Percentiles rank a stretch among this genome's conserved stretches.
These are phyloP conservation scores for Aspergillus nanangensis DNA, from an alignment of 495 filamentous ascomycete species.

Conservation along the genomic window DNA sequence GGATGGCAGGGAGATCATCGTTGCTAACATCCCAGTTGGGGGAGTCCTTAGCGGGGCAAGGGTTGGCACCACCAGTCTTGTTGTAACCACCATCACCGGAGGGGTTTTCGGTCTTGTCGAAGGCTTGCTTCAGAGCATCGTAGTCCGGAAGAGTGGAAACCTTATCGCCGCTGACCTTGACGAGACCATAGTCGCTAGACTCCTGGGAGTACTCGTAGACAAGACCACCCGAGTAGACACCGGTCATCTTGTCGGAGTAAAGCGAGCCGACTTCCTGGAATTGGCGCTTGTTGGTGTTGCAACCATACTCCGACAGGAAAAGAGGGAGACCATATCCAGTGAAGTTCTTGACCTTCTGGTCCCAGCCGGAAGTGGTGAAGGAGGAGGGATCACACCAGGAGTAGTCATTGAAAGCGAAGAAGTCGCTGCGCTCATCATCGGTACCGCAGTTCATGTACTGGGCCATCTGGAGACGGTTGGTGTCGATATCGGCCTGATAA, in stretches of 20 bases:
- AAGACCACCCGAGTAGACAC: conserved; percentile 91
- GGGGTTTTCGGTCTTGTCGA: conserved; percentile 59
- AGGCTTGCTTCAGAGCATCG: conserved; percentile 58
- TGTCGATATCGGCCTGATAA: conserved; percentile 61
- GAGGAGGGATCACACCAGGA: conserved; percentile 90
- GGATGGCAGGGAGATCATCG: conserved; percentile 70
- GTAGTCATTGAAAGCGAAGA: conserved; percentile 98
- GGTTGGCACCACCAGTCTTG: conserved; percentile 53
- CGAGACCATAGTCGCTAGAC: conserved; percentile 71
- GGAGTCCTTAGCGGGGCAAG: conserved; percentile 63
- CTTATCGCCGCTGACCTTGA: conserved; percentile 54
- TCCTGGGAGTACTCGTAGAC: conserved; percentile 94
- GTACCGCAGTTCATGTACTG: conserved; percentile 92
- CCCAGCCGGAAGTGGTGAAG: conserved; percentile 76
- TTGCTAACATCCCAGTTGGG: conserved; percentile 69
- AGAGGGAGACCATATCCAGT: conserved; percentile 86
- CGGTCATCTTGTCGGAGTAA: conserved; percentile 80
- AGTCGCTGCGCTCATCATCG: conserved; percentile 82
- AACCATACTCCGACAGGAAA: conserved; percentile 95
- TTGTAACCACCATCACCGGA: conserved; percentile 75
- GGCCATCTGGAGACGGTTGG: conserved; percentile 85
- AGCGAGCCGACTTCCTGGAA: conserved; percentile 78
- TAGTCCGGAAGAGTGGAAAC: conserved; percentile 62
- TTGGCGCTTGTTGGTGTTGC: conserved; percentile 71
- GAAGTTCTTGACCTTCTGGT: conserved; percentile 88